Base-by-base conservation (phyloP, 148 eudicot genomes). In the Spergularia bocconei region DNA sequence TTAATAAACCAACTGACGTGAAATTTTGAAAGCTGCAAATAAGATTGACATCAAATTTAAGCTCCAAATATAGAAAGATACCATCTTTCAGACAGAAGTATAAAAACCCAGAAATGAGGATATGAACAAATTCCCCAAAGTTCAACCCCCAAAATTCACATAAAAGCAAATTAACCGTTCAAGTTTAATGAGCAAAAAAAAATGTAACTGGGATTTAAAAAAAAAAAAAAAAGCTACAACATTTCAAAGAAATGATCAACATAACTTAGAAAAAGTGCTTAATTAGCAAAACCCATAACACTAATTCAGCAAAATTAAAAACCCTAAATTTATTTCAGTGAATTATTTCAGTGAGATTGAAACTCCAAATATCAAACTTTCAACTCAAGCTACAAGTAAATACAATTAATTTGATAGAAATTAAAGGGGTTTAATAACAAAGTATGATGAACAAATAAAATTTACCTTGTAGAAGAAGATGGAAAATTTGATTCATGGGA, bases 401-500 rank as follows among this genome's bases (percentile, higher is more conserved):
- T 69, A 25, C 21, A 52, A 69, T 69, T 10, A 69, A 33, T 5
- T 19, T 8, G 36, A 19, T 29, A 7, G 36, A 41, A 58, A 11
- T 21, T 48, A 13, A 62, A 29, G 41, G 52, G 68, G 47, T 25
- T 11, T 17, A 12, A 2, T 58, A 11, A n/a, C 16, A 15, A 17
- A 71, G 39, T 20, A 20, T 14, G 39, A 39, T 44, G 13, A 73
- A 44, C 5, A 44, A 51, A 79, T 67, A 60, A 10, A 29, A 59
- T 41, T 73, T 79, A 79, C 81, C 81, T 73, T 29, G 12, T 44
- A n/a, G 21, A 41, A 71, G n/a, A 54, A 66, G 29, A 9, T 53
- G 21, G 72, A 10, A 53, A 53, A 29, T 51, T 23, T 54, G 48
- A 74, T 55, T 79, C 78, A 63, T 14, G 60, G 5, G 21, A 36